Evolutionary conservation across 345 rosid genomes (phyloP).

Genomic region (Aquilaria malaccensis): DNA sequence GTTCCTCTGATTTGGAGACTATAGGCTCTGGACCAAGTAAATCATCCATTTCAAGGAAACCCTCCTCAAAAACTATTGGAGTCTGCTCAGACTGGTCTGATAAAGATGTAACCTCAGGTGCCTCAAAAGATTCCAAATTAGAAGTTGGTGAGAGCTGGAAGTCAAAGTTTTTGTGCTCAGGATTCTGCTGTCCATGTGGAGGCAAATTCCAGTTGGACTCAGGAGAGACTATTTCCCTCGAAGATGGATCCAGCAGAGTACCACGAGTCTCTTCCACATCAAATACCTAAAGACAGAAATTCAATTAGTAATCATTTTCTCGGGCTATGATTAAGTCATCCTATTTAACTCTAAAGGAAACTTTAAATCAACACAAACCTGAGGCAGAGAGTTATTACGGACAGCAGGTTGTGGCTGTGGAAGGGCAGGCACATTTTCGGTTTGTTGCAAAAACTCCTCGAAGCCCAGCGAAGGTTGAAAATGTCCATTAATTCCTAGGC

Average conservation of each 20-base stretch:
- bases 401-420: slow-evolving; percentile 11
- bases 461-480: slow-evolving; percentile 28
- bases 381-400: slow-evolving; percentile 12
- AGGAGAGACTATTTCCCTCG: slow-evolving; percentile 21
- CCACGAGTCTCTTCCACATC: slow-evolving; percentile 34
- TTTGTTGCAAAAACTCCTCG: slow-evolving; percentile 38
- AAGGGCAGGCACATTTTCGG: slow-evolving; percentile 25
- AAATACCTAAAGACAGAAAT: slow-evolving; percentile 15
- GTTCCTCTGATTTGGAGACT: slow-evolving; percentile 11
- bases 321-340: too few species aligned
- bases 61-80: slow-evolving; percentile 22
- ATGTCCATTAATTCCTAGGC: slow-evolving; percentile 12
- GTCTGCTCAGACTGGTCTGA: slow-evolving; percentile 13
- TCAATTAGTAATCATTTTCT: not conserved
- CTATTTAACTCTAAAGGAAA: too few species aligned
- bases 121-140: slow-evolving; percentile 21
- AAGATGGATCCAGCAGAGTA: slow-evolving; percentile 27
- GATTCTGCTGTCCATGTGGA: slow-evolving; percentile 13
- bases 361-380: slow-evolving; percentile 24
- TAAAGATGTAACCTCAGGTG: slow-evolving; percentile 33
- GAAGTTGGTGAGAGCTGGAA: slow-evolving; percentile 27
- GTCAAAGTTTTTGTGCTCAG: slow-evolving; percentile 20
- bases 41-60: slow-evolving; percentile 80
- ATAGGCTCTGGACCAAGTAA: slow-evolving; percentile 38
- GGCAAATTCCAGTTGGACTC: slow-evolving; percentile 13